phyloP scores from a whole-genome alignment of 768 basidiomycete genomes.

The Trametes coccinea region DNA sequence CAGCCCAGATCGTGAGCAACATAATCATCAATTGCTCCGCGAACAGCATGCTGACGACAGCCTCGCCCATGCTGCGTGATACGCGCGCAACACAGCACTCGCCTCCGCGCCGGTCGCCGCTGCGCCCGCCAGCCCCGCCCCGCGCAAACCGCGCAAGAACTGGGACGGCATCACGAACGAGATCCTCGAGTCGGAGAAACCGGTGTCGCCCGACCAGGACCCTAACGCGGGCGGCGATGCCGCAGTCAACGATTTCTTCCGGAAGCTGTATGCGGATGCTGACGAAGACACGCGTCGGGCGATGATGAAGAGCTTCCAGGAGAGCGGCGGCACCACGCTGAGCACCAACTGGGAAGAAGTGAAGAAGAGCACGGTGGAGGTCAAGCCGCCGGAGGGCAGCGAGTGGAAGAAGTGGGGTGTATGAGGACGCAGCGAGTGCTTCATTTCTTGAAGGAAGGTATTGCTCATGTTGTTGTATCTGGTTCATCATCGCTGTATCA shows the following conservation, averaged over 20 bases:
- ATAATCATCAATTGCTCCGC: slow-evolving; percentile 23
- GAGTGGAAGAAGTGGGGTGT: slow-evolving; percentile 79
- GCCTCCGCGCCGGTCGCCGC: slow-evolving; percentile 37
- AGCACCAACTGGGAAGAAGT: slow-evolving; percentile 98
- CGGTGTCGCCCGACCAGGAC: slow-evolving; percentile 69
- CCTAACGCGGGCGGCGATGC: slow-evolving; percentile 90
- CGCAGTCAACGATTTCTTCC: slow-evolving; percentile 86
- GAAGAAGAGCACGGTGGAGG: slow-evolving; percentile 61
- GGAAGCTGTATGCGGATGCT: slow-evolving; percentile 86
- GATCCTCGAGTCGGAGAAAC: slow-evolving; percentile 69
- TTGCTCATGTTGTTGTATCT: not conserved
- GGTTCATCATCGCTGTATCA: slow-evolving; percentile 1
- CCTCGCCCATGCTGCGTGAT: not conserved
- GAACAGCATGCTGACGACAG: slow-evolving; percentile 5
- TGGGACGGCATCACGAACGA: slow-evolving; percentile 84
- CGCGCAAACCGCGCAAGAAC: slow-evolving; percentile 64
- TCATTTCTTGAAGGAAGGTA: not conserved
- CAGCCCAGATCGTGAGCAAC: slow-evolving; percentile 62
- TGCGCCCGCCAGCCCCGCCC: slow-evolving; percentile 32
- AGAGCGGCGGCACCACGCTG: slow-evolving; percentile 93
- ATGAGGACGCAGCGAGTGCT: slow-evolving; percentile 4
- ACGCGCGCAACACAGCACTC: slow-evolving; percentile 21
- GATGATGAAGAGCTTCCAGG: slow-evolving; percentile 97
- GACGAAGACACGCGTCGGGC: slow-evolving; percentile 91
- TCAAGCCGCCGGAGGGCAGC: slow-evolving; percentile 81